Evolutionary conservation across 2,329 filamentous ascomycete genomes (phyloP).

Genomic region (Aspergillus phoenicis): DNA sequence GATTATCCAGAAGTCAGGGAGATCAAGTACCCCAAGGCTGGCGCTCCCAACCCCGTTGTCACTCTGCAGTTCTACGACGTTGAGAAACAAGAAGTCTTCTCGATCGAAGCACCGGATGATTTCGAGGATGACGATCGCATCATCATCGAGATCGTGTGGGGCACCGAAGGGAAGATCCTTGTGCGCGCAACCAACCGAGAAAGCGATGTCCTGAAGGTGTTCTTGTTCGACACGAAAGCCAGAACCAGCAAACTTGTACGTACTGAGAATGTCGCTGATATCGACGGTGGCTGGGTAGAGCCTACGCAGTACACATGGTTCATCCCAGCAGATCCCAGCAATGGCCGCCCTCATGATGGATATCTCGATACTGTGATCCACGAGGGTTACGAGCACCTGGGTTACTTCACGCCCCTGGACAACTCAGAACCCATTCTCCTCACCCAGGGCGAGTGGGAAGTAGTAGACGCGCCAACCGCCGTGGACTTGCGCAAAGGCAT

Average conservation of each 20-base stretch:
- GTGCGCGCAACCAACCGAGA: slow-evolving; percentile 93
- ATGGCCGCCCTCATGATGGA: slow-evolving; percentile 77
- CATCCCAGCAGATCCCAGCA: slow-evolving; percentile 78
- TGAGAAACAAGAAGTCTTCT: slow-evolving; percentile 73
- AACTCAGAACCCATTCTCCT: slow-evolving; percentile 80
- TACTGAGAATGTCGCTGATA: slow-evolving; percentile 72
- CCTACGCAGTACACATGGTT: slow-evolving; percentile 83
- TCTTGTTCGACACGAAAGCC: slow-evolving; percentile 75
- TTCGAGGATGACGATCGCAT: slow-evolving; percentile 81
- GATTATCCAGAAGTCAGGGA: slow-evolving; percentile 85
- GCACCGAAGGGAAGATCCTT: slow-evolving; percentile 74
- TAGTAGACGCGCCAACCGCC: slow-evolving; percentile 79
- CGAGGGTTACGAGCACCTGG: slow-evolving; percentile 85
- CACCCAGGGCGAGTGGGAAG: slow-evolving; percentile 89
- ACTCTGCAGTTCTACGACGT: slow-evolving; percentile 88
- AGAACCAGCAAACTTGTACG: slow-evolving; percentile 78
- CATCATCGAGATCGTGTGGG: slow-evolving; percentile 93
- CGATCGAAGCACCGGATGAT: slow-evolving; percentile 73
- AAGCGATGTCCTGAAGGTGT: slow-evolving; percentile 84
- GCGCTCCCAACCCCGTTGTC: slow-evolving; percentile 88
- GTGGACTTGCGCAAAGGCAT: slow-evolving; percentile 82
- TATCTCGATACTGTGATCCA: slow-evolving; percentile 91
- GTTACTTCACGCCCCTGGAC: slow-evolving; percentile 88
- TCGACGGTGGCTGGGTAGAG: slow-evolving; percentile 98
- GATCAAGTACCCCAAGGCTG: slow-evolving; percentile 98